phyloP scores from a whole-genome alignment of 2,329 filamentous ascomycete genomes.

The Pseudogymnoascus destructans region DNA sequence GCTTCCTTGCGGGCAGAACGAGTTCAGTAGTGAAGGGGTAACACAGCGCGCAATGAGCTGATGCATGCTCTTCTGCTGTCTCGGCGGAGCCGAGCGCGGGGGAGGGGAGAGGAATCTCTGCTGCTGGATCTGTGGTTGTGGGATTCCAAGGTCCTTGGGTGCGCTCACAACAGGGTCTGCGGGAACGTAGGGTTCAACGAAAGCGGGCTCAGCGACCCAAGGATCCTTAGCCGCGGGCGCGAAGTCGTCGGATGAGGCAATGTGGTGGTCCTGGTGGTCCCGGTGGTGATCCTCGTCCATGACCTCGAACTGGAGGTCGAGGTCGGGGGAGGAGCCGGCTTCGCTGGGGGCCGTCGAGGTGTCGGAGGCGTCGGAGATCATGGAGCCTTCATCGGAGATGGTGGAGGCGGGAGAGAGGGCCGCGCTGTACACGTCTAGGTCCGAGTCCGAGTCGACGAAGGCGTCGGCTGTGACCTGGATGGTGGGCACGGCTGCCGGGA shows the following conservation, averaged over 20 bases:
- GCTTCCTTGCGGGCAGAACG: background rate
- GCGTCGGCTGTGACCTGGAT: conserved; percentile 11
- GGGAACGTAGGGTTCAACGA: conserved; percentile 11
- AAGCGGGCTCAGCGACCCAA: conserved; percentile 10
- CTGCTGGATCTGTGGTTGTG: background rate
- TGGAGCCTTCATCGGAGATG: conserved; percentile 40
- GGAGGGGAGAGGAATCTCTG: background rate
- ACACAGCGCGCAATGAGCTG: background rate
- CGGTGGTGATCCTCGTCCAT: conserved; percentile 8
- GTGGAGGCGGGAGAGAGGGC: conserved; percentile 39
- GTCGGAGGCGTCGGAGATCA: conserved; percentile 31
- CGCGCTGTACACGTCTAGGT: conserved; percentile 32
- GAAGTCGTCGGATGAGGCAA: conserved; percentile 9
- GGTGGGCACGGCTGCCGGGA: conserved; percentile 14
- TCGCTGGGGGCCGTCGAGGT: conserved; percentile 20
- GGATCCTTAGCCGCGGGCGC: conserved; percentile 4
- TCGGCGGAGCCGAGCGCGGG: background rate
- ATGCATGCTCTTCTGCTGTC: background rate
- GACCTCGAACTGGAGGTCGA: conserved; percentile 12
- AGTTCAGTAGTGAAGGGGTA: background rate
- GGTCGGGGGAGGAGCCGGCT: conserved; percentile 15
- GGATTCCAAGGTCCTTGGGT: background rate
- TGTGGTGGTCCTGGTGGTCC: background rate
- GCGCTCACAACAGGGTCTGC: conserved; percentile 11
- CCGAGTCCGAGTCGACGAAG: conserved; percentile 19